Base-by-base conservation (phyloP, 75 land plant genomes). In the Isoetes taiwanensis region DNA sequence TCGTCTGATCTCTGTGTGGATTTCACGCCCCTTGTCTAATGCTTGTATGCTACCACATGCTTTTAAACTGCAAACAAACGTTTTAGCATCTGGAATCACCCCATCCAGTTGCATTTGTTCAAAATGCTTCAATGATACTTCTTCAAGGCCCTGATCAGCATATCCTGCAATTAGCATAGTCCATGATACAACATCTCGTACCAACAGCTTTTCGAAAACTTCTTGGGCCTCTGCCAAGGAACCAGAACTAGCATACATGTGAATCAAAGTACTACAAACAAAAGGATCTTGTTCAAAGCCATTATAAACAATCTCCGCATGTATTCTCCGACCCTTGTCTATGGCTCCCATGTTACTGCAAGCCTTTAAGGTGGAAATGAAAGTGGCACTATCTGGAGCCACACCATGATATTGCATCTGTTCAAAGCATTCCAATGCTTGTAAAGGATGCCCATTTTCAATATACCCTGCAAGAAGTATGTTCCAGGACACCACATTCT, bases 101-200 rank as follows among this genome's bases (percentile, higher is more conserved):
- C 80, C 80, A 30, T 20, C 30, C 16, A 34, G 24, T 38, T 57
- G 66, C 80, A 81, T 74, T 11, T 56, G 50, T 28, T 46, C 28
- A 21, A 66, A 37, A 19, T 67, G 72, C 23, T 72, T n/a, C n/a
- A n/a, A n/a, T n/a, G n/a, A n/a, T n/a, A n/a, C n/a, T n/a, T n/a
- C n/a, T n/a, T n/a, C 55, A 52, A 16, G 3, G 27, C 27, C 30
- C 23, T 23, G 23, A 5, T 28, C 40, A 2, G 34, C 57, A 62
- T 61, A 66, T 31, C 64, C 68, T 12, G 29, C 30, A 14, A 66
- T 60, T 33, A 66, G 30, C 4, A 66, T 23, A 16, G 16, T 42
- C 66, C 66, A 66, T 2, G 68, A 34, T 10, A 63, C 31, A 19
- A 46, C 67, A 25, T 66, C 41, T 26, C 32, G 20, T 24, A 27